A percentile compares a stretch with the other conserved stretches of the same genome.
Conservation (phyloP, 768 basidiomycete genomes). For the Asterophora parasitica region DNA sequence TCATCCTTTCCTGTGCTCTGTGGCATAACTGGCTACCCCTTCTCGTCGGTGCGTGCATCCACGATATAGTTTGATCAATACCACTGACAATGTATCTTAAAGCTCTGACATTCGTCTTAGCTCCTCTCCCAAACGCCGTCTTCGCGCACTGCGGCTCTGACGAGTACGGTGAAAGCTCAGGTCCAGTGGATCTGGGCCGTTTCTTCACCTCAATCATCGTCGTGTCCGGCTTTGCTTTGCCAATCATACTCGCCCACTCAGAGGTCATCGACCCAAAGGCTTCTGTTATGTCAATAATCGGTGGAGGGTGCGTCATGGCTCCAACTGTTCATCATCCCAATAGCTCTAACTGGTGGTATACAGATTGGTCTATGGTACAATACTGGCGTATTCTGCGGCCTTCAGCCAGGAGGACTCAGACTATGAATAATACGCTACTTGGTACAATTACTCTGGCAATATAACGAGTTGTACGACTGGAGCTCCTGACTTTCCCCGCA, state of each 20-base stretch:
- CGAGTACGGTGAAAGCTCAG: constrained; percentile 73
- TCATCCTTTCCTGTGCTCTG: constrained; percentile 95
- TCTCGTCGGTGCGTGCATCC: constrained; percentile 72
- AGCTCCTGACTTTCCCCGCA: background rate
- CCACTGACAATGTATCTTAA: constrained; percentile 6
- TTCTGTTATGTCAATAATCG: constrained; percentile 91
- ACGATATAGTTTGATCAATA: background rate
- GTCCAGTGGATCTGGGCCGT: constrained; percentile 84
- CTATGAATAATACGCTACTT: constrained; percentile 47
- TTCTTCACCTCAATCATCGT: constrained; percentile 91
- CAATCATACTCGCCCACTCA: constrained; percentile 88
- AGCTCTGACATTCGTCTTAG: constrained; percentile 94
- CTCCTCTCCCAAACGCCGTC: constrained; percentile 91
- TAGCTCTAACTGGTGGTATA: constrained; percentile 1
- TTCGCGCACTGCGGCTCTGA: constrained; percentile 92
- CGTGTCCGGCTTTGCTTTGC: constrained; percentile 90
- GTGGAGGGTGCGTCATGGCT: constrained; percentile 67
- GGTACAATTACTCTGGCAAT: constrained; percentile 9
- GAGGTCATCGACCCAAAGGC: constrained; percentile 80
- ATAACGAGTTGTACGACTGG: constrained; percentile 8
- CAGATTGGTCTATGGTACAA: constrained; percentile 86
- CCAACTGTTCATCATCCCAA: background rate
- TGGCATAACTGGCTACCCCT: constrained; percentile 97
- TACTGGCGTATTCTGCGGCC: constrained; percentile 79
- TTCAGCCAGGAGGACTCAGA: constrained; percentile 83